A percentile compares a stretch with the other conserved stretches of the same genome.
phyloP scores from a whole-genome alignment of 2,329 filamentous ascomycete genomes.

The Neocatenulostroma microsporum region DNA sequence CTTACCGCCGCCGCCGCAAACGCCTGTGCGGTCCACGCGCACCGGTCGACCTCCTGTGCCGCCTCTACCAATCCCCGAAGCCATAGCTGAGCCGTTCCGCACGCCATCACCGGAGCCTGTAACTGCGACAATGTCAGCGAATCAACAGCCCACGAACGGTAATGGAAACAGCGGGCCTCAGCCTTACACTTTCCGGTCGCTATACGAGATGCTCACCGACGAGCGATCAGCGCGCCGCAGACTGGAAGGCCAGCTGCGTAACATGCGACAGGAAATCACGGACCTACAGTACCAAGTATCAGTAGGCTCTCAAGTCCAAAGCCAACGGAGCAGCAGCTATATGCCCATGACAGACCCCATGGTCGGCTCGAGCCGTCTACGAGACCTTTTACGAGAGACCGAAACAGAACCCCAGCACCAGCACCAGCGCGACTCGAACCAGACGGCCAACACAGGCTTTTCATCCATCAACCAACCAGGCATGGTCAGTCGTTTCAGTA shows the following conservation, averaged over 20 bases:
- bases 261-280: constrained; percentile 22
- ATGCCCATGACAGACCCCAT: constrained; percentile 15
- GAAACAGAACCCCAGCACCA: constrained; percentile 10
- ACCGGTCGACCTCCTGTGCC: neutral
- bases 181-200: constrained; percentile 26
- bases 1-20: constrained; percentile 16
- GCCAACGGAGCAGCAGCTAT: constrained; percentile 21
- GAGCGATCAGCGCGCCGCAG: constrained; percentile 30
- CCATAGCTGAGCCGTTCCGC: neutral
- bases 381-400: constrained; percentile 22
- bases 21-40: constrained; percentile 6
- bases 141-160: constrained; percentile 5
- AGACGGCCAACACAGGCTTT: constrained; percentile 6
- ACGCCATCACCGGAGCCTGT: constrained; percentile 1
- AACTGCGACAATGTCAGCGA: neutral
- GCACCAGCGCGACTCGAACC: neutral
- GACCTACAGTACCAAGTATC: constrained; percentile 28
- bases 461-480: constrained; percentile 3
- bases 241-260: constrained; percentile 26
- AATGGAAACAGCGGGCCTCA: constrained; percentile 5
- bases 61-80: neutral
- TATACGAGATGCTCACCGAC: constrained; percentile 32
- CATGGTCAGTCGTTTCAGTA: constrained; percentile 20
- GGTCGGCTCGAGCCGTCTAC: constrained; percentile 17
- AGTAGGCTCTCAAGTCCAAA: constrained; percentile 13